Percentiles rank a stretch among this genome's conserved stretches.
Evolutionary conservation across 352 stramenopile genomes (phyloP).

Genomic region (Salisapilia sapeloensis): DNA sequence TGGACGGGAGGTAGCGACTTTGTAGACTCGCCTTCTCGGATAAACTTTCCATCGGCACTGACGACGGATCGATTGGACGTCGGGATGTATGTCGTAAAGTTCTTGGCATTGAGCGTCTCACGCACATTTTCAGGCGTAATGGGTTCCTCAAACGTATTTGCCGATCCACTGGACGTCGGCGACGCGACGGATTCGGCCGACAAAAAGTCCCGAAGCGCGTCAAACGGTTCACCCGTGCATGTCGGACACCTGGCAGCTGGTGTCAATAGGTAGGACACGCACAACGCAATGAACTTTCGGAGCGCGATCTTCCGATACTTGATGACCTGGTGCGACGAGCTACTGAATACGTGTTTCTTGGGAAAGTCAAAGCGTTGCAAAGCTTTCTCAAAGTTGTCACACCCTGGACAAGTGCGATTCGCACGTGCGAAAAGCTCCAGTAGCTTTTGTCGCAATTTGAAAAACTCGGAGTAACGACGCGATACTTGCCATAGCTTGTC

Average conservation of each 20-base stretch:
- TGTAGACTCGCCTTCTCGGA: constrained; percentile 1
- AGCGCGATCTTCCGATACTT: constrained; percentile 71
- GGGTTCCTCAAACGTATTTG: not conserved
- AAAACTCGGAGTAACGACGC: constrained; percentile 72
- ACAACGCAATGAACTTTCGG: constrained; percentile 43
- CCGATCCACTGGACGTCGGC: constrained; percentile 1
- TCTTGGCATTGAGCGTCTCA: constrained; percentile 57
- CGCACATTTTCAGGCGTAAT: constrained; percentile 20
- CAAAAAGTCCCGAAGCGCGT: constrained; percentile 60
- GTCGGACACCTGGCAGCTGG: constrained; percentile 62
- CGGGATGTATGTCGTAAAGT: constrained; percentile 48
- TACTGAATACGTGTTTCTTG: constrained; percentile 69
- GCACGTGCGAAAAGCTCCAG: constrained; percentile 36
- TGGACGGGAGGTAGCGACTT: constrained; percentile 1
- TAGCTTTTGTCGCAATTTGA: constrained; percentile 48
- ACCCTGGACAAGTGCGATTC: constrained; percentile 61
- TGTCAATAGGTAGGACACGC: constrained; percentile 72
- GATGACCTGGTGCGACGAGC: constrained; percentile 49
- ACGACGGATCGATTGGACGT: constrained; percentile 23
- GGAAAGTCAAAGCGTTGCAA: constrained; percentile 72
- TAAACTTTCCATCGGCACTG: constrained; percentile 54
- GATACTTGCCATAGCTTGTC: constrained; percentile 49
- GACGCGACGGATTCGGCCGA: constrained; percentile 12
- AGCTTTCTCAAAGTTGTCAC: constrained; percentile 70
- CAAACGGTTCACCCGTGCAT: constrained; percentile 57